Base-by-base conservation (phyloP, 1,284 basidiomycete genomes). In the Phellopilus nigrolimitatus region DNA sequence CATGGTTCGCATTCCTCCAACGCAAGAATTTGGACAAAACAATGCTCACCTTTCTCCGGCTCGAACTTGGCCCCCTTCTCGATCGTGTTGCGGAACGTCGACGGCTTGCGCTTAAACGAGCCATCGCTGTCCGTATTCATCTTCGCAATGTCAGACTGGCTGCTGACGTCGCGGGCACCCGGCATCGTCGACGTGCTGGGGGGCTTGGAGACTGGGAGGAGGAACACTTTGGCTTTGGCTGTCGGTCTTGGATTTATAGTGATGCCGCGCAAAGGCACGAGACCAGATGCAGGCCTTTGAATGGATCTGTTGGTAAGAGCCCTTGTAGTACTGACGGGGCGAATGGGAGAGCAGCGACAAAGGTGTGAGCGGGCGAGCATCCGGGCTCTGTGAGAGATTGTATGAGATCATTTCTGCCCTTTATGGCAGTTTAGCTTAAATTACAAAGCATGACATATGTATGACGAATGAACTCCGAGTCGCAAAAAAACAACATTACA, bases 1-100 rank as follows among this genome's bases (percentile, higher is more conserved):
- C 4, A 22, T 10, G 4, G 13, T 12, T 39, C 17, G n/a, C 6
- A 21, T 31, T 2, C 13, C 19, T 25, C 17, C 12, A 44, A 7
- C 15, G 12, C 4, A 21, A 12, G 10, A 7, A 38, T 37, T 15
- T 28, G 7, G 6, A 9, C 24, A 33, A 8, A 25, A 30, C 24
- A 21, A 22, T 38, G 71, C 74, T 59, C 59, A 82, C 92, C 89
- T 67, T 76, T 79, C 68, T 95, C 94, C 1, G 95, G 87, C 45
- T 80, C 70, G 62, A 91, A 95, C 65, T 82, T 73, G 33, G 86
- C 84, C 3, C 80, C 85, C 55, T 79, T 76, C 63, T 82, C 73
- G 59, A 99, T 88, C 49, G 63, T 66, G 59, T 86, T 79, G 50
- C 94, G 76, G 72, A 95, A 97, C 0, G 76, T 68, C 3, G 90